Evolutionary conservation across 2,329 filamentous ascomycete genomes (phyloP).

Genomic region (Alternaria brassicicola): DNA sequence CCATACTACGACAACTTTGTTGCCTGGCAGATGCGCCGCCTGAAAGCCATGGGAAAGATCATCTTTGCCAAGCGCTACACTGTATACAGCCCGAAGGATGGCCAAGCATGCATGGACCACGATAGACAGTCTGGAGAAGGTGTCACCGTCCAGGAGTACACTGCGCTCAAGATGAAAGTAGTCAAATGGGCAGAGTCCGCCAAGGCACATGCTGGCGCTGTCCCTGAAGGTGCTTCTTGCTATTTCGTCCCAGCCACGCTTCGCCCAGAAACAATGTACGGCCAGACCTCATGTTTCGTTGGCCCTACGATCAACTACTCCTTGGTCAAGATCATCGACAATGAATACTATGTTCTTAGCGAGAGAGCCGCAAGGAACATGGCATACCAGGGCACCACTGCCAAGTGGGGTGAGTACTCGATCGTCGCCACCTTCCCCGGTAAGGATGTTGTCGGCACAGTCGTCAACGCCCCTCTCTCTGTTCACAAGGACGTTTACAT

Average conservation of each 20-base stretch:
- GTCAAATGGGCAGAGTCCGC: constrained; percentile 85
- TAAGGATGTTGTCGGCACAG: constrained; percentile 82
- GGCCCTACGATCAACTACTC: constrained; percentile 89
- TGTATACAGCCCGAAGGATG: constrained; percentile 85
- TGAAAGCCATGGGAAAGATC: constrained; percentile 89
- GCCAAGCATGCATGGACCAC: constrained; percentile 87
- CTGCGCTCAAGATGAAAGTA: constrained; percentile 87
- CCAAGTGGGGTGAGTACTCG: constrained; percentile 74
- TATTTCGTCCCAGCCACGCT: constrained; percentile 93
- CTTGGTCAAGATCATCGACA: constrained; percentile 72
- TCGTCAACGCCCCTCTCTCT: constrained; percentile 88
- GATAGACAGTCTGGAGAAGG: constrained; percentile 82
- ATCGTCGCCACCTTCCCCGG: constrained; percentile 78
- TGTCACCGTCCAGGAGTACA: constrained; percentile 88
- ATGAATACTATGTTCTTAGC: constrained; percentile 82
- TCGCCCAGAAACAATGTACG: constrained; percentile 97
- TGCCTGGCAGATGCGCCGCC: constrained; percentile 93
- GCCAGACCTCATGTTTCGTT: constrained; percentile 94
- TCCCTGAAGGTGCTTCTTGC: constrained; percentile 78
- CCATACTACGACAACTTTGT: constrained; percentile 97
- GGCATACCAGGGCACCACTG: constrained; percentile 89
- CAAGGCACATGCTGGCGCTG: constrained; percentile 72
- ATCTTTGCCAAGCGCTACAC: constrained; percentile 93
- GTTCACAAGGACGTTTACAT: constrained; percentile 81
- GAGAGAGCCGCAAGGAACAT: constrained; percentile 90